A percentile compares a stretch with the other conserved stretches of the same genome.
phyloP scores from a whole-genome alignment of 2,329 filamentous ascomycete genomes.

The Epichloe amarillans region DNA sequence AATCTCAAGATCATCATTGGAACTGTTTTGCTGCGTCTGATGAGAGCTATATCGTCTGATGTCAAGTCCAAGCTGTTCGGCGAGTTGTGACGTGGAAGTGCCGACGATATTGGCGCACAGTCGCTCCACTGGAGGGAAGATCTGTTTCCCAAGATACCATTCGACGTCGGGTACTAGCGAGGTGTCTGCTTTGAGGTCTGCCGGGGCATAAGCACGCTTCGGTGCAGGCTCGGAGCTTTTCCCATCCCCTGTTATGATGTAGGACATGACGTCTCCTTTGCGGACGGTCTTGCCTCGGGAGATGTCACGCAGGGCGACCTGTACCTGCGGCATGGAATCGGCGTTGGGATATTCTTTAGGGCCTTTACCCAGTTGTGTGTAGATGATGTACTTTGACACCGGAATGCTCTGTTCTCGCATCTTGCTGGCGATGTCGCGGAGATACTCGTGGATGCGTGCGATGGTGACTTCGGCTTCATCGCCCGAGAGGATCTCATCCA shows the following conservation, averaged over 20 bases:
- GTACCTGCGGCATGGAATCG: slow-evolving; percentile 91
- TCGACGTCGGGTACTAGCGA: slow-evolving; percentile 81
- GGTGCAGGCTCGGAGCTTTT: slow-evolving; percentile 56
- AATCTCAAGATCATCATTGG: slow-evolving; percentile 54
- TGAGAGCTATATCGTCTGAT: slow-evolving; percentile 61
- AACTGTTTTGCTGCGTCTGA: slow-evolving; percentile 32
- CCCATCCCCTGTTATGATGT: slow-evolving; percentile 74
- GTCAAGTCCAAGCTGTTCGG: slow-evolving; percentile 88
- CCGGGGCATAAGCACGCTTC: slow-evolving; percentile 77
- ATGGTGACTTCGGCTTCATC: slow-evolving; percentile 83
- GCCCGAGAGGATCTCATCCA: slow-evolving; percentile 91
- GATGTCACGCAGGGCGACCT: slow-evolving; percentile 82
- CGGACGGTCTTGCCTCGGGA: slow-evolving; percentile 77
- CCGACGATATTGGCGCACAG: slow-evolving; percentile 91
- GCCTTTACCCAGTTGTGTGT: slow-evolving; percentile 89
- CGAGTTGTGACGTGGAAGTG: slow-evolving; percentile 78
- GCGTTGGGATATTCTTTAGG: slow-evolving; percentile 90
- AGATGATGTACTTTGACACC: slow-evolving; percentile 86
- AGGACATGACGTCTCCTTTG: slow-evolving; percentile 91
- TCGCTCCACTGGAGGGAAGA: slow-evolving; percentile 93
- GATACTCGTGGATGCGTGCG: slow-evolving; percentile 82
- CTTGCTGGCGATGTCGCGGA: slow-evolving; percentile 68
- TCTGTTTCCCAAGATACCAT: slow-evolving; percentile 96
- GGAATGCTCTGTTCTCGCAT: slow-evolving; percentile 74
- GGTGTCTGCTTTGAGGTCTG: slow-evolving; percentile 67